These are phyloP conservation scores for Pseudogymnoascus sp. DNA, from an alignment of 2,329 filamentous ascomycete genomes.

Conservation along the genomic window DNA sequence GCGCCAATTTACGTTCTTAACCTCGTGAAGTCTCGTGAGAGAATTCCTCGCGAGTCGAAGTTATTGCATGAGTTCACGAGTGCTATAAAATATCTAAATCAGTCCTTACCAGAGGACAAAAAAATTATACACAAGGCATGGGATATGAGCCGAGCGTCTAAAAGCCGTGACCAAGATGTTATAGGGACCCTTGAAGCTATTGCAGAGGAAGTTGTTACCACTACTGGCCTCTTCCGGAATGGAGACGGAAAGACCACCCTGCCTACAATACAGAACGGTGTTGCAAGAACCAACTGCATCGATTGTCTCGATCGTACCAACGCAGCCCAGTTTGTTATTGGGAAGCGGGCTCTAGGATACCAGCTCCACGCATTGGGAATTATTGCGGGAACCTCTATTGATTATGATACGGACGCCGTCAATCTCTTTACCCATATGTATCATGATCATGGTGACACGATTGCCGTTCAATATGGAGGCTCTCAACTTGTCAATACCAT, in stretches of 20 bases:
- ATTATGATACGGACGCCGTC: constrained; percentile 92
- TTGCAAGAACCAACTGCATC: constrained; percentile 94
- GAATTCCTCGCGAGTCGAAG: constrained; percentile 85
- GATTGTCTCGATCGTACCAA: constrained; percentile 97
- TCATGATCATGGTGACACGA: constrained; percentile 95
- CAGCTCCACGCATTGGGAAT: constrained; percentile 90
- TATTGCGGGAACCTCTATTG: constrained; percentile 67
- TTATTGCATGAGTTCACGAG: constrained; percentile 79
- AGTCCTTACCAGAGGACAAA: constrained; percentile 76
- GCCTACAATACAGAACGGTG: constrained; percentile 75
- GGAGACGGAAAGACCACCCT: constrained; percentile 63
- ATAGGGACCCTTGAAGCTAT: constrained; percentile 87
- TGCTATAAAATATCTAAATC: constrained; percentile 86
- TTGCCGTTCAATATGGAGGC: constrained; percentile 94
- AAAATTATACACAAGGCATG: constrained; percentile 92
- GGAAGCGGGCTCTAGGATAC: constrained; percentile 84
- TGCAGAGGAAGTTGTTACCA: constrained; percentile 75
- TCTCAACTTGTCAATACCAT: constrained; percentile 98
- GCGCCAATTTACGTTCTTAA: constrained; percentile 88
- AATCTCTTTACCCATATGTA: constrained; percentile 98
- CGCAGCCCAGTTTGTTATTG: constrained; percentile 95
- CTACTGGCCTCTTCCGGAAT: constrained; percentile 93
- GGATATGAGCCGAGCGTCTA: constrained; percentile 96
- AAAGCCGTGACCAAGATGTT: constrained; percentile 85
- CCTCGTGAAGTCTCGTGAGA: constrained; percentile 80